Base-by-base conservation (phyloP, 495 filamentous ascomycete genomes). In the Aspergillus bridgeri region DNA sequence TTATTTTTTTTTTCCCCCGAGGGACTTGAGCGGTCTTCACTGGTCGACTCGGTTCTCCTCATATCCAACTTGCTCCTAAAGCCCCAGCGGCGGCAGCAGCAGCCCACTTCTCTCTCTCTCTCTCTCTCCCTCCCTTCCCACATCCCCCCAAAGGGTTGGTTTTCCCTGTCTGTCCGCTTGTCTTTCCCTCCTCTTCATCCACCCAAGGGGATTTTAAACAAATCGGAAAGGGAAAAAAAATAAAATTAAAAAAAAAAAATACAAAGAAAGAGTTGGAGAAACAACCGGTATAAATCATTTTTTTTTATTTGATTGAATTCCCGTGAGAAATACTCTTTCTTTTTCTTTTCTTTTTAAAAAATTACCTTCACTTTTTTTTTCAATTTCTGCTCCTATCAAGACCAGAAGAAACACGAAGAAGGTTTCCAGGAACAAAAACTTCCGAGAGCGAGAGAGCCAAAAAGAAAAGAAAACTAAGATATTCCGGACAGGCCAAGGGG, bases 81-180 rank as follows among this genome's bases (percentile, higher is more conserved):
- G 25, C 27, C 27, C 6, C 6, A 6, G 27, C 27, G 27, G 27
- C 27, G 27, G 27, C 27, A 29, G 27, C 44, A 59, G 48, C 53
- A 38, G 47, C 53, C 53, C 48, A 45, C 56, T 53, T 59, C 47
- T 52, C n/a, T n/a, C n/a, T n/a, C n/a, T n/a, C n/a, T n/a, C n/a
- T n/a, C n/a, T n/a, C n/a, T n/a, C n/a, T 43, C 53, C 38, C 54
- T 43, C 54, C 54, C 47, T 53, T 42, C 56, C 60, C 52, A 56
- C 55, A n/a, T n/a, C n/a, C n/a, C n/a, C 60, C 42, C 44, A 53
- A 63, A 69, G 65, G 63, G 69, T 68, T 68, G 60, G 63, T 61
- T 61, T 63, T 64, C 42, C 60, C 55, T 63, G 56, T 62, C 61
- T 56, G 49, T 54, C 60, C 64, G 63, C 63, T 53, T 45, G 50